Evolutionary conservation across 768 basidiomycete genomes (phyloP).

Genomic region (Exsudoporus frostii): DNA sequence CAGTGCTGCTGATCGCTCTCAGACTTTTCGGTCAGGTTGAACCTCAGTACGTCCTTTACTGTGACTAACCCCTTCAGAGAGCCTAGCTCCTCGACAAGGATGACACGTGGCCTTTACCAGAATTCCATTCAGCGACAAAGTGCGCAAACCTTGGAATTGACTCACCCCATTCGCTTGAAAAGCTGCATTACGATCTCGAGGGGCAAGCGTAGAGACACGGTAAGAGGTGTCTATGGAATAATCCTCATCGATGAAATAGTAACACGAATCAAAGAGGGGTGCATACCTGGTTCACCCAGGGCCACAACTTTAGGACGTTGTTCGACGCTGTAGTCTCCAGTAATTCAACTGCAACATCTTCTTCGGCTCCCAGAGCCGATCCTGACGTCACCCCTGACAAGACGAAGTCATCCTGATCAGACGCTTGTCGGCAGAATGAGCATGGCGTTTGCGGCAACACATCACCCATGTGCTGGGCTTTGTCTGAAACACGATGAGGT

Average conservation of each 20-base stretch:
- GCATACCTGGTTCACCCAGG: conserved; percentile 91
- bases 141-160: conserved; percentile 9
- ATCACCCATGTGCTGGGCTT: conserved; percentile 61
- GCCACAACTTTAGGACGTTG: conserved; percentile 67
- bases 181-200: conserved; percentile 97
- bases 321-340: conserved; percentile 58
- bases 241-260: neutral
- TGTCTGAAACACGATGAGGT: conserved; percentile 46
- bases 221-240: conserved; percentile 76
- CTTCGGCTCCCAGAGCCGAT: conserved; percentile 57
- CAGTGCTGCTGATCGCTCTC: conserved; percentile 48
- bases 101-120: conserved; percentile 79
- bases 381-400: conserved; percentile 42
- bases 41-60: conserved; percentile 92
- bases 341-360: conserved; percentile 63
- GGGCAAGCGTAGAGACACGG: conserved; percentile 87
- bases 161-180: conserved; percentile 97
- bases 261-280: neutral
- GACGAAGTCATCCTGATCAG: conserved; percentile 50
- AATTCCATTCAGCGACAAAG: neutral
- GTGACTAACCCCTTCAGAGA: conserved; percentile 82
- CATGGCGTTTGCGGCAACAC: conserved; percentile 66
- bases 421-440: conserved; percentile 54
- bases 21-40: conserved; percentile 62
- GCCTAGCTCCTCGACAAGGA: conserved; percentile 88